Base-by-base conservation (phyloP, 169 alveolate genomes). In the Plasmodium ovale region DNA sequence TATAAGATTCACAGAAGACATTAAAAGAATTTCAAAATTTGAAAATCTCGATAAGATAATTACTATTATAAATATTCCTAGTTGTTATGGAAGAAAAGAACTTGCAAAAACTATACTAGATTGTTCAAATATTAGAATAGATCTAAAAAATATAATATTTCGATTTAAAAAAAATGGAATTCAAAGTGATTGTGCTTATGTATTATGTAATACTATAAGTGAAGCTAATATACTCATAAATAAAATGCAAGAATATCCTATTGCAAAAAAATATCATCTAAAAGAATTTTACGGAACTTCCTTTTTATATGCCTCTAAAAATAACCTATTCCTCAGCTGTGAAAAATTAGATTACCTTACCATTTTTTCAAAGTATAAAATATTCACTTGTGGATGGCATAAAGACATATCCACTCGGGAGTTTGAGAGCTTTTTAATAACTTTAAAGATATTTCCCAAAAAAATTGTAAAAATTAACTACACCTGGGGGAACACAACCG, bases 301-400 rank as follows among this genome's bases (percentile, higher is more conserved):
- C 19, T 94, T 94, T 64, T 91, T 94, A 51, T 94, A 89, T 70
- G 92, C 95, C 10, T 91, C 95, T n/a, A 54, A 92, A 87, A 87
- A 42, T 72, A 68, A 72, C 44, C 59, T 71, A 25, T 73, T 69
- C 33, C 31, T 82, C 21, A 70, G 74, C 37, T 87, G 77, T 29
- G 87, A 71, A 44, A 69, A 71, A 72, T 49, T 87, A 31, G 87
- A 69, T 65, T 72, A 73, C 25, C 42, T 71, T 29, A 87, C 88
- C 16, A 72, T 87, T 35, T 72, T 74, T 53, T 74, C 87, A 62
- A 69, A 71, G 39, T 69, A 69, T 56, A 64, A 91, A 94, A 93
- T 93, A 56, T 93, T 93, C n/a, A 94, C 95, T 16, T 56, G 93
- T 72, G 96, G 96, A 47, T 94, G 96, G 96, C 94, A 92, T 25